phyloP scores from a whole-genome alignment of 2,329 filamentous ascomycete species.

The Pyrenochaeta sp. region DNA sequence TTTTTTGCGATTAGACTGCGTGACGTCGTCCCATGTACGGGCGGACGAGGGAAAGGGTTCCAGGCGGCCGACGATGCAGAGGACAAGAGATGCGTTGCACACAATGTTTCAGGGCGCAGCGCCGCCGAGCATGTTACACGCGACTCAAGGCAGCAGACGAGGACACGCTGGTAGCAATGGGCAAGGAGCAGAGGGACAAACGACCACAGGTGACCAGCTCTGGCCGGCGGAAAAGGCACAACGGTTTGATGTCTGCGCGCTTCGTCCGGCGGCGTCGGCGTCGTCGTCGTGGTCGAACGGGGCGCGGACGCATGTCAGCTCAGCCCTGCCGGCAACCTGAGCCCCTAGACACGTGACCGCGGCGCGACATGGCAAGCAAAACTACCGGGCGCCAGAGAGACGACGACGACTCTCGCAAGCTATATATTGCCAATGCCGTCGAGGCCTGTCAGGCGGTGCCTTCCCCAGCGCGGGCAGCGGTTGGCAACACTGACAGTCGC shows the following conservation, averaged over 20 bases:
- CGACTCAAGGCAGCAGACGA: background rate
- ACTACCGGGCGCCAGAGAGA: background rate
- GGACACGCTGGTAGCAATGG: background rate
- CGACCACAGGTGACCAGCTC: background rate
- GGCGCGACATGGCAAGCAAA: background rate
- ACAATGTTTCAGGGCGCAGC: slow-evolving; percentile 36
- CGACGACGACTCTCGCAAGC: background rate
- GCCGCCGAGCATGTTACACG: slow-evolving; percentile 24
- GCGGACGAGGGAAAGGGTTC: slow-evolving; percentile 9
- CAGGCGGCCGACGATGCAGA: background rate
- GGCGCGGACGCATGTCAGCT: background rate
- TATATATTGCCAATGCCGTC: background rate
- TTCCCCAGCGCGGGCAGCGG: background rate
- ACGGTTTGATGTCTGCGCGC: background rate
- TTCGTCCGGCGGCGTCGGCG: background rate
- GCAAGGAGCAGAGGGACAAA: background rate
- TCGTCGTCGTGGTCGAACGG: slow-evolving; percentile 1
- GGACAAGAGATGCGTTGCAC: slow-evolving; percentile 12
- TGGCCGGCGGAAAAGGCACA: background rate
- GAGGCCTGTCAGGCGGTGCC: background rate
- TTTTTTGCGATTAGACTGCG: slow-evolving; percentile 11
- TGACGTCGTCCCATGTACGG: slow-evolving; percentile 13
- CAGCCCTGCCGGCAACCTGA: background rate
- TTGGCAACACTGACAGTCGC: slow-evolving; percentile 3
- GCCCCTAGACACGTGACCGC: background rate